Evolutionary conservation across 306 rosid genomes (phyloP).

Genomic region (Macrotyloma uniflorum): DNA sequence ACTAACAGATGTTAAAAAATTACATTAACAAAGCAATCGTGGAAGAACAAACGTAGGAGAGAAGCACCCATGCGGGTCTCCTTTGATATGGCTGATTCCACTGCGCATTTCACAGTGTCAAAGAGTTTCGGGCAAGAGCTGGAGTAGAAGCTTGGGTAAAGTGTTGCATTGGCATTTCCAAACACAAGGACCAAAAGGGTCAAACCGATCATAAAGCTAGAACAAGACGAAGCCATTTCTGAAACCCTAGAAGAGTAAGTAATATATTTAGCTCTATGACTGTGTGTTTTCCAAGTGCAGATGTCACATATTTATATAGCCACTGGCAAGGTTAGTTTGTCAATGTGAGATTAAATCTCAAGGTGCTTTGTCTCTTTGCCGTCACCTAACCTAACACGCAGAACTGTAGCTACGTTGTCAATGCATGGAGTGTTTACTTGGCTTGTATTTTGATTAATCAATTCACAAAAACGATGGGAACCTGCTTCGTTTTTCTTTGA

Average conservation of each 20-base stretch:
- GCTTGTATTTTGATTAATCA: slow-evolving; percentile 17
- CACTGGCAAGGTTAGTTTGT: slow-evolving; percentile 21
- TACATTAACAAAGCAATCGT: slow-evolving; percentile 92
- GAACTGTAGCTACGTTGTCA: neutral
- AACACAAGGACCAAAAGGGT: slow-evolving; percentile 36
- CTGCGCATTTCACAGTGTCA: slow-evolving; percentile 53
- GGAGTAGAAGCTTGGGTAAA: slow-evolving; percentile 57
- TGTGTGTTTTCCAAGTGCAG: neutral
- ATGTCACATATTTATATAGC: slow-evolving; percentile 12
- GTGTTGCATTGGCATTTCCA: slow-evolving; percentile 56
- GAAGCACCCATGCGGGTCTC: slow-evolving; percentile 98
- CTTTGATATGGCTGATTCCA: slow-evolving; percentile 61
- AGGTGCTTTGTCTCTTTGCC: slow-evolving; percentile 33
- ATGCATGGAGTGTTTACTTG: neutral
- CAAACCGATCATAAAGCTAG: slow-evolving; percentile 33
- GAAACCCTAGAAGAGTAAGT: neutral
- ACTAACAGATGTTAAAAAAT: slow-evolving; percentile 17
- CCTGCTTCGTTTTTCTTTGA: slow-evolving; percentile 21
- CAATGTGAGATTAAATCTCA: slow-evolving; percentile 32
- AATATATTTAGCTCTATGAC: neutral
- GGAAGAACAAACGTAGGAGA: slow-evolving; percentile 87
- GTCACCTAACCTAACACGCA: slow-evolving; percentile 26
- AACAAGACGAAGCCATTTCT: slow-evolving; percentile 44
- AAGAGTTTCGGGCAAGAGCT: slow-evolving; percentile 67
- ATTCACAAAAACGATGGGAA: neutral